Percentiles rank a stretch among this genome's conserved stretches.
Conservation (phyloP, 2,329 filamentous ascomycete genomes). For the Hyphodiscus sp. region DNA sequence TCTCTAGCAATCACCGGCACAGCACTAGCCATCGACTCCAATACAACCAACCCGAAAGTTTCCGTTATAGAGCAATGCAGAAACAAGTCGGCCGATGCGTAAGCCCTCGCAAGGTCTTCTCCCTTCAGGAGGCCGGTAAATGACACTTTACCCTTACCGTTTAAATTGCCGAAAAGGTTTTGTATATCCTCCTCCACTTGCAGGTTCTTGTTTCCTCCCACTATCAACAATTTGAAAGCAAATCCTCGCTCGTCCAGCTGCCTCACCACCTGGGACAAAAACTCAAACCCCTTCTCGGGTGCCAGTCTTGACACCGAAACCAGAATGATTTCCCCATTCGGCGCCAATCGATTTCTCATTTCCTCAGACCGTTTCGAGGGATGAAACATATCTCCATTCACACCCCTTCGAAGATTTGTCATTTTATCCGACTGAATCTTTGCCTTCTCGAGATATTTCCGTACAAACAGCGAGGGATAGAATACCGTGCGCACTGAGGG, state of each 20-base stretch:
- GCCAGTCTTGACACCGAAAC: constrained; percentile 61
- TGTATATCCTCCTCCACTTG: constrained; percentile 56
- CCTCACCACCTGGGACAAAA: constrained; percentile 50
- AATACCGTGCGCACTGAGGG: constrained; percentile 58
- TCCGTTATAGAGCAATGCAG: constrained; percentile 64
- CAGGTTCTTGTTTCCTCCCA: constrained; percentile 60
- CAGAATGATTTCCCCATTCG: constrained; percentile 57
- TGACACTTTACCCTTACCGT: constrained; percentile 45
- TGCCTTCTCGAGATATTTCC: constrained; percentile 51
- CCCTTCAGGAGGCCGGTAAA: constrained; percentile 62
- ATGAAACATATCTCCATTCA: constrained; percentile 56
- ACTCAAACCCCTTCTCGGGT: constrained; percentile 65
- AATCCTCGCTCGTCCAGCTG: constrained; percentile 49
- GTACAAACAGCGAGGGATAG: constrained; percentile 60
- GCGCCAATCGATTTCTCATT: constrained; percentile 49
- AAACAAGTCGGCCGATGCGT: constrained; percentile 63
- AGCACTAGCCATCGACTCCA: constrained; percentile 66
- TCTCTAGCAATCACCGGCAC: constrained; percentile 64
- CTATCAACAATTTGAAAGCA: constrained; percentile 58
- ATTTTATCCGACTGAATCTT: constrained; percentile 51
- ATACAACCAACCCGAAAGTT: constrained; percentile 64
- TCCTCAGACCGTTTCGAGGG: constrained; percentile 45
- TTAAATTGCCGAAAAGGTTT: constrained; percentile 48
- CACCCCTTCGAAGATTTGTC: constrained; percentile 55
- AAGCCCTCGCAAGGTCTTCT: constrained; percentile 54